Evolutionary conservation across 306 rosid genomes (phyloP).

Genomic region (Sphenostylis stenocarpa): DNA sequence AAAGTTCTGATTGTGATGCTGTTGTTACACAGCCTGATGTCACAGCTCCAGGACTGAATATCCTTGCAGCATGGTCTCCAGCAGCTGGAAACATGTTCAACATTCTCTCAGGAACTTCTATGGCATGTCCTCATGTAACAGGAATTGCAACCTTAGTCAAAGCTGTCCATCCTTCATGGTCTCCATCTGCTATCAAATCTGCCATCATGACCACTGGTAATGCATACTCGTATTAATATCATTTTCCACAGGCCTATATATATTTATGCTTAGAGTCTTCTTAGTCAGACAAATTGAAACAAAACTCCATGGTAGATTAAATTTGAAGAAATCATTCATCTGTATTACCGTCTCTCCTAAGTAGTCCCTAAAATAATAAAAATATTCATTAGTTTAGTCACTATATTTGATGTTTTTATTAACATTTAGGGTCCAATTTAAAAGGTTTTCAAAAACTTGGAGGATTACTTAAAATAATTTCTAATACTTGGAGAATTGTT

Average conservation of each 20-base stretch:
- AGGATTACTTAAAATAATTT: background rate
- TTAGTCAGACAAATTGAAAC: background rate
- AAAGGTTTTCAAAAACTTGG: background rate
- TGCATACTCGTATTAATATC: background rate
- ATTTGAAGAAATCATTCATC: background rate
- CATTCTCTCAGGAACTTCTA: conserved; percentile 80
- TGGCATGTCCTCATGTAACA: conserved; percentile 89
- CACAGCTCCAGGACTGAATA: conserved; percentile 84
- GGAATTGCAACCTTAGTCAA: conserved; percentile 84
- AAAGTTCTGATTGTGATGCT: conserved; percentile 26
- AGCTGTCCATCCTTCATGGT: conserved; percentile 84
- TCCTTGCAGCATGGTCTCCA: conserved; percentile 94
- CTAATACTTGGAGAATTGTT: background rate
- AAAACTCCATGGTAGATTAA: background rate
- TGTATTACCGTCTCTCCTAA: background rate
- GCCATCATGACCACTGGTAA: conserved; percentile 88
- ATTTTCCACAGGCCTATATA: conserved; percentile 13
- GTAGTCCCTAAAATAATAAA: background rate
- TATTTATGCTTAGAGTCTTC: background rate
- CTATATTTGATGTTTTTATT: too few species aligned
- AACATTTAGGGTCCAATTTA: background rate
- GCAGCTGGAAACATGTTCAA: conserved; percentile 57
- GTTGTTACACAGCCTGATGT: conserved; percentile 67
- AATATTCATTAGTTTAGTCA: too few species aligned
- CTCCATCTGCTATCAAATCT: conserved; percentile 83